phyloP scores from a whole-genome alignment of 129 eudicot genomes.

The Escallonia herrerae region DNA sequence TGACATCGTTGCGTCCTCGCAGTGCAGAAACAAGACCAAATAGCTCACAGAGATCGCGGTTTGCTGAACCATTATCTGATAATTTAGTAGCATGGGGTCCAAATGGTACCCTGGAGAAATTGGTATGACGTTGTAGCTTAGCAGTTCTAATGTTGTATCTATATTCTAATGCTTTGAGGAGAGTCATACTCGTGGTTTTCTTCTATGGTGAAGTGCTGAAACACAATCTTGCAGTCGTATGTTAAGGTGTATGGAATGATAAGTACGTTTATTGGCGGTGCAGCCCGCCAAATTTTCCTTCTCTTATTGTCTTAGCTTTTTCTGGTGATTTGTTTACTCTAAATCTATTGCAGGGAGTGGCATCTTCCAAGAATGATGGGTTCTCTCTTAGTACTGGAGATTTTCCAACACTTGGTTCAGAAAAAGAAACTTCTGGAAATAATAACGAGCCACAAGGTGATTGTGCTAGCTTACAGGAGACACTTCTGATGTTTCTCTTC shows the following conservation, averaged over 20 bases:
- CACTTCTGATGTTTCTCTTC: conserved; percentile 2
- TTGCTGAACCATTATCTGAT: conserved; percentile 81
- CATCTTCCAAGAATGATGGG: conserved; percentile 42
- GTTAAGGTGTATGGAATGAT: neutral
- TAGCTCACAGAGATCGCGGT: conserved; percentile 88
- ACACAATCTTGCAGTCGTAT: neutral
- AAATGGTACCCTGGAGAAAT: conserved; percentile 46
- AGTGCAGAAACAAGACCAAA: conserved; percentile 98
- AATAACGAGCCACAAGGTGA: conserved; percentile 56
- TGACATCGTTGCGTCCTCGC: conserved; percentile 67
- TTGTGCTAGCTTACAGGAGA: conserved; percentile 11
- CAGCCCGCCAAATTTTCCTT: neutral
- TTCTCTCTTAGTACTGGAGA: conserved; percentile 88
- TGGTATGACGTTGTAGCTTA: conserved; percentile 36
- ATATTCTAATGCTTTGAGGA: neutral
- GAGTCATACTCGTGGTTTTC: neutral
- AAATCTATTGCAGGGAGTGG: conserved; percentile 44
- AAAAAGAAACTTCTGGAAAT: conserved; percentile 47
- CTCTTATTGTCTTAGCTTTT: conserved; percentile 1
- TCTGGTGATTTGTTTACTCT: neutral
- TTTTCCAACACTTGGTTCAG: conserved; percentile 86
- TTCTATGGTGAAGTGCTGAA: neutral
- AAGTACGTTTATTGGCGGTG: neutral
- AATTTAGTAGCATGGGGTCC: conserved; percentile 60
- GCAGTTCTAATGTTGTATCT: neutral